Evolutionary conservation across 306 rosid genomes (phyloP).

Genomic region (Amphicarpaea edgeworthii): DNA sequence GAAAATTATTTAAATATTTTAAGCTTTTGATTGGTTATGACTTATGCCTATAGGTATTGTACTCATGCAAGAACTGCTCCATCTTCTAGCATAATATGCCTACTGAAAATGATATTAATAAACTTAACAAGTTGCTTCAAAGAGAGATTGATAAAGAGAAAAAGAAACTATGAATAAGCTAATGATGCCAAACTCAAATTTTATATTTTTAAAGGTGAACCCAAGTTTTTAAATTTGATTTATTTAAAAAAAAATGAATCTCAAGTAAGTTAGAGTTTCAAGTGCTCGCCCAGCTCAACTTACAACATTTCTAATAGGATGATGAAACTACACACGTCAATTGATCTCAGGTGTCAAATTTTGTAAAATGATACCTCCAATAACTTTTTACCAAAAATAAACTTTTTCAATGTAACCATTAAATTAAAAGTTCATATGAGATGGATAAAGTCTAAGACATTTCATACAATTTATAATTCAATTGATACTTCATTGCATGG

Average conservation of each 20-base stretch:
- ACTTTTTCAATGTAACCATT: neutral
- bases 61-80: neutral
- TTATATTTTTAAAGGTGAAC: neutral
- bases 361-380: neutral
- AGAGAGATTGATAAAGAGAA: neutral
- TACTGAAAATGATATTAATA: neutral
- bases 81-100: neutral
- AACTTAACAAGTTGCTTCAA: neutral
- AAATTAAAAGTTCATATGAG: neutral
- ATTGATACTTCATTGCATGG: neutral
- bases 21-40: neutral
- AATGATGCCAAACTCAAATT: neutral
- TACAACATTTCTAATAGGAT: neutral
- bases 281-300: neutral
- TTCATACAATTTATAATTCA: neutral
- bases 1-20: neutral
- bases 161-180: neutral
- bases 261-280: neutral
- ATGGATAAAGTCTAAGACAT: neutral
- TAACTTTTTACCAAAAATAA: neutral
- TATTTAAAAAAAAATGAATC: neutral
- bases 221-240: neutral
- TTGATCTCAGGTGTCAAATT: neutral
- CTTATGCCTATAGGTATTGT: neutral
- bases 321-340: neutral